Percentiles rank a stretch among this genome's conserved stretches.
These are phyloP conservation scores for Sutorius australiensis DNA, from an alignment of 768 basidiomycete genomes.

Conservation along the genomic window DNA sequence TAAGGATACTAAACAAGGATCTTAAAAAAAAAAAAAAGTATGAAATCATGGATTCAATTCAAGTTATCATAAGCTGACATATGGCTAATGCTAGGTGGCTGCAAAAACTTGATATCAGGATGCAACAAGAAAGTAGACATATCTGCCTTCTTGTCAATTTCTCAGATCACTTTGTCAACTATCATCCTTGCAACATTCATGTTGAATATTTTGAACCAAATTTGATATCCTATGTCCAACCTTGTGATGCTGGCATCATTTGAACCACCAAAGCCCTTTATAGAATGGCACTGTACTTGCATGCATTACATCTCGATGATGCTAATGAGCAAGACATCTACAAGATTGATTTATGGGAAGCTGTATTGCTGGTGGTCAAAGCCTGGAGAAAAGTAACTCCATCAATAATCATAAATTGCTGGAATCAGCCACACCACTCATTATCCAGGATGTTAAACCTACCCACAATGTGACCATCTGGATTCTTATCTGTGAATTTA, in stretches of 20 bases:
- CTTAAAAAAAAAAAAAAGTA: too few species aligned
- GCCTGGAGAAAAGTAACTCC: neutral
- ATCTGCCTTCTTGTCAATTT: neutral
- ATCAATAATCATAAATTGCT: neutral
- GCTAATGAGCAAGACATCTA: neutral
- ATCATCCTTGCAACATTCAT: neutral
- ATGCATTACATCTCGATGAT: too few species aligned
- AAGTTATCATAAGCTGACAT: too few species aligned
- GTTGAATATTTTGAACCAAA: neutral
- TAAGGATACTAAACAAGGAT: too few species aligned
- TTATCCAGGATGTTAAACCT: too few species aligned
- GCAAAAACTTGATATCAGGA: neutral
- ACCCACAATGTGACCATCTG: too few species aligned
- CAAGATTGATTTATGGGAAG: neutral
- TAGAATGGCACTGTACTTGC: neutral
- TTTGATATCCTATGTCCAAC: neutral
- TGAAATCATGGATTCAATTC: too few species aligned
- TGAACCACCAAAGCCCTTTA: neutral
- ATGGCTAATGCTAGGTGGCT: neutral
- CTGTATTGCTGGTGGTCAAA: neutral
- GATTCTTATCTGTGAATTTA: too few species aligned
- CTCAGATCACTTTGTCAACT: neutral
- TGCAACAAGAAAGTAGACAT: neutral
- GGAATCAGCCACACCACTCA: neutral
- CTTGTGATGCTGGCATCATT: neutral